Percentiles rank a stretch among this genome's conserved stretches.
These are phyloP conservation scores for Populus euphratica DNA, from an alignment of 345 rosid genomes.

Conservation along the genomic window DNA sequence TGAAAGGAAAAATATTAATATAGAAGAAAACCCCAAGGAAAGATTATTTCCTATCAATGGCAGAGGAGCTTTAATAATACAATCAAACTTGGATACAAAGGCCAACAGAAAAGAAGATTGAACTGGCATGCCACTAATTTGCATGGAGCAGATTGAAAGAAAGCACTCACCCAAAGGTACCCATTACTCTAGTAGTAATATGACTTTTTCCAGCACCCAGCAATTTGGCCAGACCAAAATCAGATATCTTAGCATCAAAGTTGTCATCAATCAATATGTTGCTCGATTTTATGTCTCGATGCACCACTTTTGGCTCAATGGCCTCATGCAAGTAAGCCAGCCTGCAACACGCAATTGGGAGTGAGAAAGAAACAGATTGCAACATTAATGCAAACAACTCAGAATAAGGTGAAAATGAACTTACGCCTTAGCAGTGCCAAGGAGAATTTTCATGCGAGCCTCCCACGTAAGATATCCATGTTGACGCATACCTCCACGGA, in stretches of 20 bases:
- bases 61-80: neutral
- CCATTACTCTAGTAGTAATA: constrained; percentile 94
- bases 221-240: constrained; percentile 91
- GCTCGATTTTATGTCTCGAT: constrained; percentile 95
- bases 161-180: constrained; percentile 87
- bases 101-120: neutral
- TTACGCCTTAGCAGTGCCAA: constrained; percentile 96
- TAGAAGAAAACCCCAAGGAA: neutral
- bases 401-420: constrained; percentile 13
- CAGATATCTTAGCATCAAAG: constrained; percentile 88
- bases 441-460: constrained; percentile 75
- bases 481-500: constrained; percentile 75
- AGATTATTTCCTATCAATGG: constrained; percentile 2
- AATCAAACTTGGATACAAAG: constrained; percentile 7
- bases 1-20: neutral
- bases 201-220: constrained; percentile 86
- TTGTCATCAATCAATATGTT: constrained; percentile 80
- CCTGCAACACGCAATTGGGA: constrained; percentile 31
- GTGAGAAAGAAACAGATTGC: constrained; percentile 9
- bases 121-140: neutral
- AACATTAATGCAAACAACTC: neutral
- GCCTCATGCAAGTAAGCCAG: constrained; percentile 93
- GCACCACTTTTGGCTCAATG: constrained; percentile 98
- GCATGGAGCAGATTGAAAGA: constrained; percentile 3
- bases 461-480: constrained; percentile 89